These are phyloP conservation scores for Globisporangium spiculum DNA, from an alignment of 352 stramenopile species.

Conservation along the genomic window DNA sequence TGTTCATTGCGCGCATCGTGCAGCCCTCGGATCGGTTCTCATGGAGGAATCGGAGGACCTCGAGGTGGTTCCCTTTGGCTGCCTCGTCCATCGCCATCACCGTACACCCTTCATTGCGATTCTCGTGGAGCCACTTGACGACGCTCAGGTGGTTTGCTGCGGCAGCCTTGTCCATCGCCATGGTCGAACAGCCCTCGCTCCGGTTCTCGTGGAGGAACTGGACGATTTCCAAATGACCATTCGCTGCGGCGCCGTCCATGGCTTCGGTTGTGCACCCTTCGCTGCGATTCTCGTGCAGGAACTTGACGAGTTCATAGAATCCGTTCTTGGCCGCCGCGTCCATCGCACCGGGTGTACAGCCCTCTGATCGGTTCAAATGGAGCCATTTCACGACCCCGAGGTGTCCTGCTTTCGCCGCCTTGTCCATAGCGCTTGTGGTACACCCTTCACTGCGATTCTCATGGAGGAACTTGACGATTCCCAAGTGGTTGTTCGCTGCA, in stretches of 20 bases:
- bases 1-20: slow-evolving; percentile 8
- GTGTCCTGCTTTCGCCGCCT: neutral
- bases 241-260: slow-evolving; percentile 6
- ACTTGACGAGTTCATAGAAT: slow-evolving; percentile 6
- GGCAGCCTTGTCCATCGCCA: slow-evolving; percentile 19
- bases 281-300: slow-evolving; percentile 4
- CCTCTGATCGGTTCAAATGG: slow-evolving; percentile 4
- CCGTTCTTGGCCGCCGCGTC: neutral
- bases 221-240: neutral
- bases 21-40: slow-evolving; percentile 11
- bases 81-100: slow-evolving; percentile 8
- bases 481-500: slow-evolving; percentile 1
- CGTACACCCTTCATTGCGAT: slow-evolving; percentile 12
- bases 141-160: slow-evolving; percentile 12
- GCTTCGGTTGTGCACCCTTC: slow-evolving; percentile 6
- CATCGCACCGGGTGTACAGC: slow-evolving; percentile 11
- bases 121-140: slow-evolving; percentile 18
- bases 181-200: neutral
- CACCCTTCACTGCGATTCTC: neutral
- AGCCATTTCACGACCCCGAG: slow-evolving; percentile 4
- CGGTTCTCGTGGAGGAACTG: slow-evolving; percentile 8
- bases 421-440: slow-evolving; percentile 1
- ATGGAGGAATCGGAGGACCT: slow-evolving; percentile 13
- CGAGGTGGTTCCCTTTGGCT: neutral
- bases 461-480: slow-evolving; percentile 6